phyloP scores from a whole-genome alignment of 306 rosid genomes.

The cucumber (Cucumis sativus) region Cucumber_9930_V3 NC_026657.2:11305001-11305500 shows the following conservation, averaged over 20 bases:
- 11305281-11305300: not conserved
- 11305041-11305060: slow-evolving; percentile 85
- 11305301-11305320: not conserved
- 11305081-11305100: slow-evolving; percentile 86
- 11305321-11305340: not conserved
- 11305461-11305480: not conserved
- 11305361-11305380: not conserved
- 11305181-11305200: slow-evolving; percentile 73
- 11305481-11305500: not conserved
- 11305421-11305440: not conserved
- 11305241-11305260: not conserved
- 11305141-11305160: slow-evolving; percentile 32
- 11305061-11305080: slow-evolving; percentile 75
- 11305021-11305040: slow-evolving; percentile 14
- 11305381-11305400: not conserved
- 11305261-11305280: not conserved
- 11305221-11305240: not conserved
- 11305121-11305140: slow-evolving; percentile 62
- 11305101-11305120: slow-evolving; percentile 64
- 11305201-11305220: slow-evolving; percentile 65
- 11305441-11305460: not conserved
- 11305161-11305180: slow-evolving; percentile 54
- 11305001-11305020: not conserved
- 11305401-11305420: not conserved
- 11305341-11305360: not conserved